Evolutionary conservation across 306 rosid genomes (phyloP).

Genomic region (Argentina anserina): DNA sequence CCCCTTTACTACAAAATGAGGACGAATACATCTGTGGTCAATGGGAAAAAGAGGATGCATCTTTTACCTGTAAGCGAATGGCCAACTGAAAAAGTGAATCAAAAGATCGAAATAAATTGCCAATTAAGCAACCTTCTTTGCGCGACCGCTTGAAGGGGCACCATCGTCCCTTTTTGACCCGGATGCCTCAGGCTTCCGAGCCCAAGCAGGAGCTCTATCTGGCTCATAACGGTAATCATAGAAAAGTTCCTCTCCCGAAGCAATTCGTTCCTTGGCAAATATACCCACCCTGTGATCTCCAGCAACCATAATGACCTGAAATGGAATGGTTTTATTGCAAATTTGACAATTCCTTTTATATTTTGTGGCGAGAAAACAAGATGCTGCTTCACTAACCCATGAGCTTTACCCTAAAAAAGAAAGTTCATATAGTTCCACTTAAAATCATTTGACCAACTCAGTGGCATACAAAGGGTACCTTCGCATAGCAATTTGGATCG

Average conservation of each 20-base stretch:
- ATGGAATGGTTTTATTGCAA: background rate
- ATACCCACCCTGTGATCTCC: constrained; percentile 99
- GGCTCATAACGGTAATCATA: constrained; percentile 97
- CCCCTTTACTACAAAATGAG: constrained; percentile 45
- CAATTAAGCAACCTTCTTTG: constrained; percentile 83
- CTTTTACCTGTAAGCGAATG: constrained; percentile 56
- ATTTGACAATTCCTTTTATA: background rate
- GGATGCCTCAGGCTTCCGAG: constrained; percentile 80
- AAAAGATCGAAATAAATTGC: constrained; percentile 21
- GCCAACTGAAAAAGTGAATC: constrained; percentile 33
- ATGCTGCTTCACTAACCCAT: background rate
- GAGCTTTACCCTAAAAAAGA: background rate
- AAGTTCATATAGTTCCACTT: background rate
- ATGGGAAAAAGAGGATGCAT: constrained; percentile 35
- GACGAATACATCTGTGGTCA: constrained; percentile 45
- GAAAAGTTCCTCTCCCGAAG: constrained; percentile 95
- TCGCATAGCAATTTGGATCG: constrained; percentile 97
- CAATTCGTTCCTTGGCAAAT: constrained; percentile 92
- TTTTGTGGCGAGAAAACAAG: background rate
- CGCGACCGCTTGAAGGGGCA: constrained; percentile 92
- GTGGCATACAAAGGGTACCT: constrained; percentile 42
- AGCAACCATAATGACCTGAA: constrained; percentile 97
- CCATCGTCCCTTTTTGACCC: constrained; percentile 85
- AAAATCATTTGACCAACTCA: background rate
- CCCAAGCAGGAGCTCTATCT: constrained; percentile 99